phyloP scores from a whole-genome alignment of 257 asterid species.

The Verbascum thapsus region DNA sequence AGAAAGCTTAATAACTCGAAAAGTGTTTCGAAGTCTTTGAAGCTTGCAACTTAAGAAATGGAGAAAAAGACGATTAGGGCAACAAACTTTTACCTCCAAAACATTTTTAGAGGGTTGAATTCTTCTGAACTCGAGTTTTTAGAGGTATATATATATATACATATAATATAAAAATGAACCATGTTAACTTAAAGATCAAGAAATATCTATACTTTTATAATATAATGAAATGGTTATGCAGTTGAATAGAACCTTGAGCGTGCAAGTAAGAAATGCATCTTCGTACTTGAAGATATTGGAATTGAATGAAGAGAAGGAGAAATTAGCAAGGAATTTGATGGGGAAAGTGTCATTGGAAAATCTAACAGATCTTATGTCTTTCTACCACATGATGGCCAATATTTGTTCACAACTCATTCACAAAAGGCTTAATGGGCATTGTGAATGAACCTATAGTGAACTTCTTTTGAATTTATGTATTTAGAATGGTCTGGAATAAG shows the following conservation, averaged over 20 bases:
- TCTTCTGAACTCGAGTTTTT: conserved; percentile 40
- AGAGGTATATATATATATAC: too few relatives aligned
- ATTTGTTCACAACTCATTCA: too few relatives aligned
- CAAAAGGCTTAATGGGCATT: too few relatives aligned
- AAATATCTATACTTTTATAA: too few relatives aligned
- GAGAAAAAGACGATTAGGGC: conserved; percentile 53
- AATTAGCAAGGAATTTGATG: conserved; percentile 44
- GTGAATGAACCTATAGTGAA: too few relatives aligned
- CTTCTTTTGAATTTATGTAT: too few relatives aligned
- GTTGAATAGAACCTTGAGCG: conserved; percentile 66
- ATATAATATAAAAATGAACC: too few relatives aligned
- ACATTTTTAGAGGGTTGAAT: conserved; percentile 34
- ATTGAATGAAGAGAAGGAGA: conserved; percentile 55
- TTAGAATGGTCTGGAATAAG: too few relatives aligned
- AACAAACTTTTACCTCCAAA: too few relatives aligned
- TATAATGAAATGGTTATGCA: conserved; percentile 3
- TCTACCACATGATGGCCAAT: conserved; percentile 73
- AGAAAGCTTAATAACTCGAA: conserved; percentile 45
- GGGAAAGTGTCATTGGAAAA: conserved; percentile 71
- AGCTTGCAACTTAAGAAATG: conserved; percentile 40
- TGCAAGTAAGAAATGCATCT: conserved; percentile 65
- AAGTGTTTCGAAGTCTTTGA: conserved; percentile 32
- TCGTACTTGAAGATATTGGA: conserved; percentile 51
- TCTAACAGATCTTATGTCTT: conserved; percentile 53
- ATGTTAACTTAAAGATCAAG: too few relatives aligned